A percentile compares a stretch with the other conserved stretches of the same genome.
Conservation (phyloP, 2,329 filamentous ascomycete genomes). For the Phoma sp. region DNA sequence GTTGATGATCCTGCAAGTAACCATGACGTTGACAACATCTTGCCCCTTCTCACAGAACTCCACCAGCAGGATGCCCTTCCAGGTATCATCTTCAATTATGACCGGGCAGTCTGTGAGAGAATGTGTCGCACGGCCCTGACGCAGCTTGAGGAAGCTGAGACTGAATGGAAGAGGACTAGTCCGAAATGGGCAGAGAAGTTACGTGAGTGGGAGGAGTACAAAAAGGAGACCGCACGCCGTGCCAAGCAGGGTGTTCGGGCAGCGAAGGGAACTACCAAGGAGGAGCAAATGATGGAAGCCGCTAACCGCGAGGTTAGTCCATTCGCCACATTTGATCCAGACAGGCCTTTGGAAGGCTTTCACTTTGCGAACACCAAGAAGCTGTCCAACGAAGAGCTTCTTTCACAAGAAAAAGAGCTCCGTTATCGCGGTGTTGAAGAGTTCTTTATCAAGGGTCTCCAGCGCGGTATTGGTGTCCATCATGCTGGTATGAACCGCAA, state of each 20-base stretch:
- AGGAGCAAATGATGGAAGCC: constrained; percentile 63
- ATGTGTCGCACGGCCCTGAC: constrained; percentile 60
- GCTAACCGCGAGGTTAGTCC: constrained; percentile 61
- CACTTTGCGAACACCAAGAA: constrained; percentile 70
- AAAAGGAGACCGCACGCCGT: constrained; percentile 54
- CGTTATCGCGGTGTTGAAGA: constrained; percentile 57
- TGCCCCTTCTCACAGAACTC: constrained; percentile 66
- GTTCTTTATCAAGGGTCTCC: constrained; percentile 65
- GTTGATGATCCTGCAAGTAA: constrained; percentile 31
- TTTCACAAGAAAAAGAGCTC: constrained; percentile 60
- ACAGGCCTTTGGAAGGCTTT: constrained; percentile 67
- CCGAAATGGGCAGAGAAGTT: constrained; percentile 67
- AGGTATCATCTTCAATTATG: constrained; percentile 79
- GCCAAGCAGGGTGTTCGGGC: constrained; percentile 54
- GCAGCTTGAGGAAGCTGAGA: constrained; percentile 62
- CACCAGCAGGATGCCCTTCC: constrained; percentile 70
- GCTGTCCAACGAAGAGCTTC: constrained; percentile 63
- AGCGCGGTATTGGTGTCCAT: constrained; percentile 75
- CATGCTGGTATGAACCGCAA: constrained; percentile 80
- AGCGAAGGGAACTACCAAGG: constrained; percentile 59
- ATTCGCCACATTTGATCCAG: constrained; percentile 71
- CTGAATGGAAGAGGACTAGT: constrained; percentile 62
- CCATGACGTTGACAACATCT: constrained; percentile 52
- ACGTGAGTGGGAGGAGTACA: constrained; percentile 63
- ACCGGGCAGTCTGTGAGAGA: constrained; percentile 68